These are phyloP conservation scores for Kipferlia bialata DNA, from an alignment of 78 protist genomes.

Conservation along the genomic window DNA sequence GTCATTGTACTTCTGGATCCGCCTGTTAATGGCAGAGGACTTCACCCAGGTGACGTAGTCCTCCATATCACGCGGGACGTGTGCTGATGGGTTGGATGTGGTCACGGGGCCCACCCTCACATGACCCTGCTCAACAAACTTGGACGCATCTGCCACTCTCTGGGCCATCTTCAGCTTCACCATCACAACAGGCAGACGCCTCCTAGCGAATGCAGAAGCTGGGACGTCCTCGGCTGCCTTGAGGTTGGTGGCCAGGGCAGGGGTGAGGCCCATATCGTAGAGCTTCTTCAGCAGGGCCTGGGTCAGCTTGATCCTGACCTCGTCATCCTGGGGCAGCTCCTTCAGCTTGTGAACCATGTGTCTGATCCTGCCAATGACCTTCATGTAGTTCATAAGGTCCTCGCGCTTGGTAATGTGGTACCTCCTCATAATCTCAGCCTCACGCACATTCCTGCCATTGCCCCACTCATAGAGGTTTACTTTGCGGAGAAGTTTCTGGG, in stretches of 20 bases:
- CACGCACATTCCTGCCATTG: constrained; percentile 16
- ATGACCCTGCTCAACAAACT: constrained; percentile 22
- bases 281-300: constrained; percentile 10
- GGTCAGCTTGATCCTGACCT: constrained; percentile 7
- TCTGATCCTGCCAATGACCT: constrained; percentile 5
- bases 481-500: constrained; percentile 17
- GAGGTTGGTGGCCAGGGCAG: not conserved
- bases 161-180: not conserved
- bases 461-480: constrained; percentile 23
- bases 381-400: constrained; percentile 25
- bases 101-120: constrained; percentile 6
- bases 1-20: not conserved
- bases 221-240: not conserved
- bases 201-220: not conserved
- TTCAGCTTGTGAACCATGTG: not conserved
- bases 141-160: not conserved
- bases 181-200: constrained; percentile 1
- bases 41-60: not conserved
- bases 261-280: constrained; percentile 9
- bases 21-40: not conserved
- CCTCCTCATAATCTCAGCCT: not conserved
- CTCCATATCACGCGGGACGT: not conserved
- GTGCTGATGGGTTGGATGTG: not conserved
- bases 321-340: not conserved
- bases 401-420: constrained; percentile 5